These are phyloP conservation scores for Dactylellina leptospora DNA, from an alignment of 2,329 filamentous ascomycete genomes.

Conservation along the genomic window DNA sequence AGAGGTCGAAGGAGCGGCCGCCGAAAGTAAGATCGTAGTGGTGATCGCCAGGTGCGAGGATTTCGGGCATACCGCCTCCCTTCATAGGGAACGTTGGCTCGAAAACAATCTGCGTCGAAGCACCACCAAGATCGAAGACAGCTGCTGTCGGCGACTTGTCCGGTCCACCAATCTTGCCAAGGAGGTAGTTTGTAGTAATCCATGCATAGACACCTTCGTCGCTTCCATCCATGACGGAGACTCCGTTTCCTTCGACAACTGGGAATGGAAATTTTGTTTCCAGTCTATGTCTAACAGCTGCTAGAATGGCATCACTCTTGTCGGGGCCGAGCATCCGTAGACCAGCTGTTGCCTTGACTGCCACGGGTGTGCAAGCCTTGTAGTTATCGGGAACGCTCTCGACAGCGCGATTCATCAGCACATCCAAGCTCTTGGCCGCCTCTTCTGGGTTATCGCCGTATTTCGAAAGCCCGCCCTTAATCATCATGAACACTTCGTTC, in stretches of 20 bases:
- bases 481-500: conserved; percentile 91
- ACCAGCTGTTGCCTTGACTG: conserved; percentile 97
- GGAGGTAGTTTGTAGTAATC: conserved; percentile 98
- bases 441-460: conserved; percentile 86
- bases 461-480: conserved; percentile 84
- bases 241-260: conserved; percentile 87
- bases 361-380: conserved; percentile 89
- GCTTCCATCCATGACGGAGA: conserved; percentile 96
- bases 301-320: conserved; percentile 82
- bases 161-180: conserved; percentile 94
- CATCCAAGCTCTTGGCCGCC: conserved; percentile 88
- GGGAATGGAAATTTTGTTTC: conserved; percentile 95
- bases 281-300: conserved; percentile 81
- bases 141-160: conserved; percentile 91
- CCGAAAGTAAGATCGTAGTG: conserved; percentile 93
- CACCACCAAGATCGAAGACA: conserved; percentile 93
- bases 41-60: conserved; percentile 88
- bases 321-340: conserved; percentile 84
- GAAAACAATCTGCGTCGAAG: conserved; percentile 98
- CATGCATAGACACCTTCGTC: conserved; percentile 82
- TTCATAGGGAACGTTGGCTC: conserved; percentile 86
- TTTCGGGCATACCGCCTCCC: conserved; percentile 82
- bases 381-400: conserved; percentile 84
- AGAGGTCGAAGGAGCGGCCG: conserved; percentile 87
- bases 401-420: conserved; percentile 85